Percentiles rank a stretch among this genome's conserved stretches.
phyloP scores from a whole-genome alignment of 2,329 filamentous ascomycete species.

The Capronia coronata region DNA sequence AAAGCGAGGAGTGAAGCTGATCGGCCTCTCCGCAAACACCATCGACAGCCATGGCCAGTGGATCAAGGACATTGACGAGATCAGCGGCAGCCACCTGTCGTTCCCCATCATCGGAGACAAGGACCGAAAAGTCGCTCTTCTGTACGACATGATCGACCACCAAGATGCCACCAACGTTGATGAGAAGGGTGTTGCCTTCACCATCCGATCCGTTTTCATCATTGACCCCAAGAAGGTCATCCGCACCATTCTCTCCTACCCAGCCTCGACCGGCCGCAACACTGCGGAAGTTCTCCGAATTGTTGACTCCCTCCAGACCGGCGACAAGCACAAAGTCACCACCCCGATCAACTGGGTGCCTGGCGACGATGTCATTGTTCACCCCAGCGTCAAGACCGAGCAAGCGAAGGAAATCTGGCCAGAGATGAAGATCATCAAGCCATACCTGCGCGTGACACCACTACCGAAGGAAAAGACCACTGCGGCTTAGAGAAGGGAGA shows the following conservation, averaged over 20 bases:
- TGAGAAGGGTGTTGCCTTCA: slow-evolving; percentile 50
- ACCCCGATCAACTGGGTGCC: slow-evolving; percentile 59
- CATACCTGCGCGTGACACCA: slow-evolving; percentile 55
- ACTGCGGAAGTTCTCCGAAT: slow-evolving; percentile 53
- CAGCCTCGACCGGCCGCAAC: slow-evolving; percentile 55
- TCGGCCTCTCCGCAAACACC: slow-evolving; percentile 54
- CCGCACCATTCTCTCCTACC: slow-evolving; percentile 57
- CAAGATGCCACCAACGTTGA: slow-evolving; percentile 42
- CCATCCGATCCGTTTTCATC: slow-evolving; percentile 59
- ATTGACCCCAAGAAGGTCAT: slow-evolving; percentile 61
- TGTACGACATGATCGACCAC: slow-evolving; percentile 40
- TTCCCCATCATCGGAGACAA: slow-evolving; percentile 44
- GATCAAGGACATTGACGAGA: slow-evolving; percentile 49
- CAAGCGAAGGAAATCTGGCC: slow-evolving; percentile 55
- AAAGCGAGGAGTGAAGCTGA: slow-evolving; percentile 57
- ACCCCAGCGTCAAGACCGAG: slow-evolving; percentile 53
- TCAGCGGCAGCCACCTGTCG: slow-evolving; percentile 33
- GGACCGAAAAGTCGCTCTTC: slow-evolving; percentile 37
- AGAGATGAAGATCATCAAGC: slow-evolving; percentile 56
- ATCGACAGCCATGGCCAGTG: slow-evolving; percentile 49
- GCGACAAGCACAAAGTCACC: slow-evolving; percentile 54
- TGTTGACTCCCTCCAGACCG: slow-evolving; percentile 53
- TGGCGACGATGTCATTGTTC: slow-evolving; percentile 55
- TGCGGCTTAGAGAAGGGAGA: slow-evolving; percentile 27
- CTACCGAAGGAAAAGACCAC: slow-evolving; percentile 54